Base-by-base conservation (phyloP, 352 stramenopile genomes). In the Phytopythium chamaehyphon region DNA sequence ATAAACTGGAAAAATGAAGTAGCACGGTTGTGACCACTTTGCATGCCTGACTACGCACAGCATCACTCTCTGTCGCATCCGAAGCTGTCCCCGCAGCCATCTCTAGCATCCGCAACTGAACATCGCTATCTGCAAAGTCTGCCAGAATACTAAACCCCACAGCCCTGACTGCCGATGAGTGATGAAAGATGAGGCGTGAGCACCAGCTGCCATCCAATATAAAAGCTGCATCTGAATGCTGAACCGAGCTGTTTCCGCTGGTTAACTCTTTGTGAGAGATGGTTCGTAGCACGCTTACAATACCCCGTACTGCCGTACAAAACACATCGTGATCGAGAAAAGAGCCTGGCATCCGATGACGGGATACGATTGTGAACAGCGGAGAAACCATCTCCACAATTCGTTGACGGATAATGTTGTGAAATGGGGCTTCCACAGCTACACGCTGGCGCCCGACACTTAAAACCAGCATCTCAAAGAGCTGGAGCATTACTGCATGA, bases 161-260 rank as follows among this genome's bases (percentile, higher is more conserved):
- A 10, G 69, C 62, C 22, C 78, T 71, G 6, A 85, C 54, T 1
- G 54, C 56, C n/a, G 78, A 76, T 15, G 60, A 55, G 22, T 77
- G 72, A 22, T 90, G 76, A 35, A 87, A 87, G 9, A 89, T 47
- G 26, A 86, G 64, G 12, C 78, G 57, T 18, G 76, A 76, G 14
- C 59, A 63, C 75, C 75, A 89, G 8, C 54, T 69, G n/a, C 62
- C 61, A 31, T 79, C 65, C n/a, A 73, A 24, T 42, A 79, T 24
- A 2, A 79, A 53, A 3, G 7, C 54, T 28, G 59, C 65, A 46
- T 81, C 70, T 7, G 61, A 73, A 42, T 70, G 66, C 21, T 72
- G 38, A 39, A 77, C 15, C 31, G 52, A 40, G 8, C 55, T 62
- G 38, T 53, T 45, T 3, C 52, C 59, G 3, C 53, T 26, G 4